phyloP scores from a whole-genome alignment of 225 moss, liverwort and hornwort genomes.

The Straminergon stramineum region DNA sequence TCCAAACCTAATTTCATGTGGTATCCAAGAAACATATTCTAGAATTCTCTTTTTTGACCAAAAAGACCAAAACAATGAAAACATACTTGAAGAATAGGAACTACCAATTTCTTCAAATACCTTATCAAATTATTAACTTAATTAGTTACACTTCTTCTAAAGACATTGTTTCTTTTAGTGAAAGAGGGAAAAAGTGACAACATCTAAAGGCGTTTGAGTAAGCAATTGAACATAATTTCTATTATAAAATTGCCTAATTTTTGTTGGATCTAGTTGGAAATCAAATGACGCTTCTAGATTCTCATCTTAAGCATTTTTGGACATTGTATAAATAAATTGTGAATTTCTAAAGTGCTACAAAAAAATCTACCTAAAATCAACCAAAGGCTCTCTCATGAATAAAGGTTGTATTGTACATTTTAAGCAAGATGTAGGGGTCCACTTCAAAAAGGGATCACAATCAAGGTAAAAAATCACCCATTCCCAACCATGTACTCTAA shows the following conservation, averaged over 20 bases:
- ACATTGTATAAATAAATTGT: background rate
- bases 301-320: background rate
- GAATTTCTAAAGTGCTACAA: background rate
- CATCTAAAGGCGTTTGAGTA: background rate
- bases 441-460: background rate
- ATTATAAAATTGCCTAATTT: background rate
- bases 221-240: background rate
- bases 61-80: background rate
- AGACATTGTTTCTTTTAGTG: background rate
- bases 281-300: background rate
- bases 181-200: background rate
- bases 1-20: background rate
- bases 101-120: background rate
- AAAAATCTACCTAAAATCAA: background rate
- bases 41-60: background rate
- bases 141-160: background rate
- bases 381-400: accelerated
- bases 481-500: accelerated
- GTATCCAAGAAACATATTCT: background rate
- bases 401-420: background rate
- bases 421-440: background rate
- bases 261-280: background rate
- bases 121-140: background rate
- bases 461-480: background rate
- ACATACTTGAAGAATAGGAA: too few species aligned